Base-by-base conservation (phyloP, 129 eudicot genomes). In the Chrysanthemum makinoi region DNA sequence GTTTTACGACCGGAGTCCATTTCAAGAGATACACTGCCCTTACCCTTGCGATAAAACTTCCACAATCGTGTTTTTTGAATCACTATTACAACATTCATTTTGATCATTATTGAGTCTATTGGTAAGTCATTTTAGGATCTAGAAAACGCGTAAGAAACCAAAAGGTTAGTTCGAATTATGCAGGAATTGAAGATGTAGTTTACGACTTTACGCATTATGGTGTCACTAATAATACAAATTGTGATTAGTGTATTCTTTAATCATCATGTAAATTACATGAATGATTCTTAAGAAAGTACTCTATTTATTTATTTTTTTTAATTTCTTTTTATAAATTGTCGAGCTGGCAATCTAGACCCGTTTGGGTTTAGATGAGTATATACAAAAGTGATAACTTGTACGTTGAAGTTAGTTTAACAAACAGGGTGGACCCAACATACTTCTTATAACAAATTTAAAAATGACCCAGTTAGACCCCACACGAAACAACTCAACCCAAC, bases 1-100 rank as follows among this genome's bases (percentile, higher is more conserved):
- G 98, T 89, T 69, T 73, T 82, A 74, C 28, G 93, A 94, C 74
- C 70, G 87, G 66, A 84, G 80, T 47, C 80, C 86, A 15, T 89
- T 94, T 73, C 87, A 89, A 69, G 84, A 78, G 82, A 80, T 88
- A 44, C 97, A 89, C 70, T 94, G 98, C 53, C 82, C 96, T 7
- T 94, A 87, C 62, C 98, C 98, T 33, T 94, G 98, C 74, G 97
- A 28, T 60, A 85, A 74, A 79, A 87, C 90, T 47, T 94, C 72
- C 97, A 84, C 80, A 94, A 89, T 72, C 87, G 88, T 5, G 66
- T 87, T 72, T 93, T 87, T 65, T 1, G 20, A 72, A 28, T 5
- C 12, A 10, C 10, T 20, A 16, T 57, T 35, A 53, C 78, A 43
- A 24, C 47, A 52, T 15, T 52, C 59, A 60, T 61, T 48, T 18